Conservation (phyloP, 140 eudicot species). For the Erigeron philadelphicus region DNA sequence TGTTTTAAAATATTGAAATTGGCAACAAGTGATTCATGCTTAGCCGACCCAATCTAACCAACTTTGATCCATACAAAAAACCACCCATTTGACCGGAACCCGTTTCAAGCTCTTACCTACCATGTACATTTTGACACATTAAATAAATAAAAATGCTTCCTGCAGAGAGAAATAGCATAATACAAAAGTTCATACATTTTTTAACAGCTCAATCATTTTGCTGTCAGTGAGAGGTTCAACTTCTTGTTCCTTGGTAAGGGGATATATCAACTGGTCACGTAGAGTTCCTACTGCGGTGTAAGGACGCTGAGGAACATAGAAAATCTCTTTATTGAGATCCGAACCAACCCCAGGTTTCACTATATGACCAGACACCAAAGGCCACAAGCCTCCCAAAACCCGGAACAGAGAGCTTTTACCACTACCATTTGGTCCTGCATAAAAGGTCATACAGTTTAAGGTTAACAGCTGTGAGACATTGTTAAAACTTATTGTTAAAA, state of each 20-base stretch:
- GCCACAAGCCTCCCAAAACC: conserved; percentile 99
- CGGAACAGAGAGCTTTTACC: conserved; percentile 98
- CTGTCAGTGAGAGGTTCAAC: conserved; percentile 58
- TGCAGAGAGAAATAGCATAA: conserved; percentile 3
- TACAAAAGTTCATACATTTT: conserved; percentile 53
- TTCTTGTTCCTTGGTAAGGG: conserved; percentile 87
- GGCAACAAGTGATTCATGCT: too few relatives aligned
- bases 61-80: too few relatives aligned
- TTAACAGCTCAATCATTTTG: conserved; percentile 80
- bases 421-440: conserved; percentile 95
- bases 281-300: conserved; percentile 97
- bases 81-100: background rate
- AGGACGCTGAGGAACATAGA: conserved; percentile 97
- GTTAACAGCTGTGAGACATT: background rate
- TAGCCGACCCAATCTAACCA: background rate
- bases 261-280: conserved; percentile 94
- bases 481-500: conserved; percentile 7
- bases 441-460: conserved; percentile 13
- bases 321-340: conserved; percentile 92
- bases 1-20: too few relatives aligned
- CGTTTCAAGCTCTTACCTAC: background rate
- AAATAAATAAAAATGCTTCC: background rate
- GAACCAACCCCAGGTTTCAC: conserved; percentile 98
- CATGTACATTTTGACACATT: background rate
- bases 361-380: conserved; percentile 90